A percentile compares a stretch with the other conserved stretches of the same genome.
Evolutionary conservation across 331 rosid genomes (phyloP).

Genomic region (Ulmus americana): DNA sequence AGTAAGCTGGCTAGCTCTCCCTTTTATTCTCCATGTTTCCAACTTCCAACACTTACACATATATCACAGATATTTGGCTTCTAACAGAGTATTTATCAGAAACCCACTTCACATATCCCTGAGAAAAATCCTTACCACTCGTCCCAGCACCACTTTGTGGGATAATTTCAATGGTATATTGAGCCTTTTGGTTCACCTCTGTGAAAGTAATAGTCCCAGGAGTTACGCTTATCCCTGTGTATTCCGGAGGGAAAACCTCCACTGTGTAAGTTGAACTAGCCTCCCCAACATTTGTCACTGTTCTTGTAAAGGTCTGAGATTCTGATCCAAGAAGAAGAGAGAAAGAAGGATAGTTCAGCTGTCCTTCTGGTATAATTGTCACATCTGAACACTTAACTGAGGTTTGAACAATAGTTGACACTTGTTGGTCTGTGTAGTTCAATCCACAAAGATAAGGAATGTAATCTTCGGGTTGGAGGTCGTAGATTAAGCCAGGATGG

Average conservation of each 20-base stretch:
- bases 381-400: conserved; percentile 34
- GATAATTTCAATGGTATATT: conserved; percentile 4
- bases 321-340: conserved; percentile 27
- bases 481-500: conserved; percentile 53
- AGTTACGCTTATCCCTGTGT: conserved; percentile 17
- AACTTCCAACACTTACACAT: not conserved
- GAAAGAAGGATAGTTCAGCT: conserved; percentile 68
- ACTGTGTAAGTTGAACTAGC: conserved; percentile 31
- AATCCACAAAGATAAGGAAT: conserved; percentile 59
- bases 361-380: conserved; percentile 29
- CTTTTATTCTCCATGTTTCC: too few relatives aligned
- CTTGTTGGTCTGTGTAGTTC: conserved; percentile 37
- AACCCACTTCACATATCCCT: conserved; percentile 27
- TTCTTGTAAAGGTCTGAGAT: conserved; percentile 42
- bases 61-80: conserved; percentile 21
- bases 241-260: conserved; percentile 23
- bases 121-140: not conserved
- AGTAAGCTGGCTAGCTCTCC: too few relatives aligned
- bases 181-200: conserved; percentile 34
- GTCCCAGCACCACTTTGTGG: not conserved
- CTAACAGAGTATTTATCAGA: conserved; percentile 17
- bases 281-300: conserved; percentile 53
- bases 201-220: conserved; percentile 35
- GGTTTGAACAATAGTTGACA: conserved; percentile 30
- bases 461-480: conserved; percentile 42